Evolutionary conservation across 495 filamentous ascomycete genomes (phyloP), one percentile per base, ranked within the genome.

Genomic region (Penicillium chermesinum): DNA sequence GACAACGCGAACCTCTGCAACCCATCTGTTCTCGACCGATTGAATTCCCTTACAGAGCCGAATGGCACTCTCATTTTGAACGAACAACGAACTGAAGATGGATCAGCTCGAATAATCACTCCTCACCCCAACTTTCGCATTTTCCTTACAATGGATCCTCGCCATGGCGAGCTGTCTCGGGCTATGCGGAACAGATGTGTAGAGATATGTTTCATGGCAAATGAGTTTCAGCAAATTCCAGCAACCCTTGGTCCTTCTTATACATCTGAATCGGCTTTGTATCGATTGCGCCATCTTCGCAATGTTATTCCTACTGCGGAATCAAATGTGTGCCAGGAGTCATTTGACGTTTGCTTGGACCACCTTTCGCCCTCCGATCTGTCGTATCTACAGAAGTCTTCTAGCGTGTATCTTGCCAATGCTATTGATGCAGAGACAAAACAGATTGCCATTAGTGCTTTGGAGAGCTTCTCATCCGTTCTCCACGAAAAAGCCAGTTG

Each of bases 1-100:
- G 91, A 97, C 62, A 96, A 97, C 70, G 91, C 94, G 41, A 99
- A 99, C 57, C 74, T 97, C 13, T 99, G 94, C 63, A 95, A 84
- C 55, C 81, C 91, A 4, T 96, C 93, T 3, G 91, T 97, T 9
- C 80, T 99, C 2, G 94, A 99, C 62, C 78, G 94, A 57, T 65
- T 99, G 53, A 99, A 99, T 60, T 96, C 94, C 0, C 69, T 99
- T 30, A 84, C 96, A 1, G 94, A 99, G 64, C 88, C 88, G 1
- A 86, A 90, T 58, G 94, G 94, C 7, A 77, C 78, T 43, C 73
- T 99, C 15, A 88, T 84, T 56, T 84, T 99, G 53, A 96, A 95
- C 54, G 94, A 97, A 57, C 90, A 97, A 63, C 84, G 83, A 46
- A 85, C 79, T 25, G 78, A 82, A 15, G 82, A 91, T 63, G 94